phyloP scores from a whole-genome alignment of 208 protist species.

The Porcisia hertigi region DNA sequence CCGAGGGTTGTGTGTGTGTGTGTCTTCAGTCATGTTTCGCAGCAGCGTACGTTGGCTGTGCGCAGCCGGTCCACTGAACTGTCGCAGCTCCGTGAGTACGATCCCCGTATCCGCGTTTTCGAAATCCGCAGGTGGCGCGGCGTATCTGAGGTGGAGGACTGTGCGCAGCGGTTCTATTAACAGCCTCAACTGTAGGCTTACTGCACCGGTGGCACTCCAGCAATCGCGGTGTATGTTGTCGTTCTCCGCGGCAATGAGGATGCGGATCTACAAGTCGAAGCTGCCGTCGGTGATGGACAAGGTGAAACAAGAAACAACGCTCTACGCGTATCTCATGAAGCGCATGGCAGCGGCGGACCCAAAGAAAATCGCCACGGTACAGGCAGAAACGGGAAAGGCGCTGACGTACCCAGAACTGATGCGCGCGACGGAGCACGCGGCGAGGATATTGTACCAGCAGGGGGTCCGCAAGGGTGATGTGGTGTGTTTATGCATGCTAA shows the following conservation, averaged over 20 bases:
- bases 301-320: slow-evolving; percentile 21
- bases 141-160: not conserved
- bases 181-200: not conserved
- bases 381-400: slow-evolving; percentile 35
- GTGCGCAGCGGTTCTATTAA: not conserved
- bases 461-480: slow-evolving; percentile 46
- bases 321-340: slow-evolving; percentile 40
- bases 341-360: slow-evolving; percentile 24
- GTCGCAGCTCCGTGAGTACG: not conserved
- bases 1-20: no score
- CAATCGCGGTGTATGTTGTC: not conserved
- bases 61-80: not conserved
- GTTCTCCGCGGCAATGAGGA: not conserved
- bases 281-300: slow-evolving; percentile 26
- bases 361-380: slow-evolving; percentile 27
- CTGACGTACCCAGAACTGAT: slow-evolving; percentile 35
- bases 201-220: slow-evolving; percentile 1
- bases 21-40: not conserved
- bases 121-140: not conserved
- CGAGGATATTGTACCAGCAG: slow-evolving; percentile 40
- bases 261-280: slow-evolving; percentile 40
- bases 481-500: slow-evolving; percentile 36
- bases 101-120: no score
- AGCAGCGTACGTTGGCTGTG: not conserved
- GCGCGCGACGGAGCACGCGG: slow-evolving; percentile 26